Conservation (phyloP, 768 basidiomycete species). For the Xerocomellus amylosporus region DNA sequence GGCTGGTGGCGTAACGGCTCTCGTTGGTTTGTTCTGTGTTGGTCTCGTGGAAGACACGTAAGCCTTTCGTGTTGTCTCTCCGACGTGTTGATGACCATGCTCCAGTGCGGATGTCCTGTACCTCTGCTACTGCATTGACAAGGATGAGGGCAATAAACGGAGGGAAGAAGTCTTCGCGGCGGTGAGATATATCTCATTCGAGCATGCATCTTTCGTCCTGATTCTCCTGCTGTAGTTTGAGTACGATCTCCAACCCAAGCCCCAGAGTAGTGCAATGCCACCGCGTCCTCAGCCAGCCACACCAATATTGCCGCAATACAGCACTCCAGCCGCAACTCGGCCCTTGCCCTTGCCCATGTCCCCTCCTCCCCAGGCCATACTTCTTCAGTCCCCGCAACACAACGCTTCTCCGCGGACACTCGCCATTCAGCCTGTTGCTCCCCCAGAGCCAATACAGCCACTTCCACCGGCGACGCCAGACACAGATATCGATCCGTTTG, state of each 20-base stretch:
- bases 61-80: conserved; percentile 24
- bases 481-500: conserved; percentile 34
- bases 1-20: conserved; percentile 73
- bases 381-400: conserved; percentile 8
- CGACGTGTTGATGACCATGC: not conserved
- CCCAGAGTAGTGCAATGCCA: conserved; percentile 9
- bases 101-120: conserved; percentile 61
- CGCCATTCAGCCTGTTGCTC: conserved; percentile 2
- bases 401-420: conserved; percentile 2
- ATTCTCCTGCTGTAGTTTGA: conserved; percentile 35
- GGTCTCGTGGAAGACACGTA: conserved; percentile 77
- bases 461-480: conserved; percentile 24
- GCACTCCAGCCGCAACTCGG: conserved; percentile 6
- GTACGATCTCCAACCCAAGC: conserved; percentile 33
- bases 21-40: conserved; percentile 81
- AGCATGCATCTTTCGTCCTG: conserved; percentile 1
- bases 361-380: conserved; percentile 12
- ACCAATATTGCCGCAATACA: conserved; percentile 11
- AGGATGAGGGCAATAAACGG: conserved; percentile 49
- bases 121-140: conserved; percentile 66
- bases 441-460: conserved; percentile 15
- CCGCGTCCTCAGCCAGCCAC: conserved; percentile 14
- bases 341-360: conserved; percentile 6
- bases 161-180: conserved; percentile 54
- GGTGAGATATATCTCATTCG: conserved; percentile 35